Conservation (phyloP, 1,139 yeast genomes). For the Geotrichum klebahnii region DNA sequence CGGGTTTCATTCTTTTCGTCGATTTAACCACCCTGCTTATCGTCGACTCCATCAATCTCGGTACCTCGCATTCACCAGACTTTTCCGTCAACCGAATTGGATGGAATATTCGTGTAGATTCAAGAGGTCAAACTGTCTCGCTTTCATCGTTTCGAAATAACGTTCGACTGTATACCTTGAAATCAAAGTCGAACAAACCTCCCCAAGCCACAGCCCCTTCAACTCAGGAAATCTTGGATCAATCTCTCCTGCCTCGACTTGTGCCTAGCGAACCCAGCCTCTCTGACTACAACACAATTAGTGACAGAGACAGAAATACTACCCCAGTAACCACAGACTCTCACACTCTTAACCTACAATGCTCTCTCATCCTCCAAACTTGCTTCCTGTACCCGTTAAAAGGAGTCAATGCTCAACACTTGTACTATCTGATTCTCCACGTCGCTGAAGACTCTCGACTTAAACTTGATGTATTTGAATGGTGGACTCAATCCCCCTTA, state of each 20-base stretch:
- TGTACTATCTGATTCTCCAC: slow-evolving; percentile 3
- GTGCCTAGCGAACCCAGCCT: neutral
- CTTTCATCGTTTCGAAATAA: slow-evolving; percentile 9
- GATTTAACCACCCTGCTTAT: neutral
- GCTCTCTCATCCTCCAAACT: slow-evolving; percentile 3
- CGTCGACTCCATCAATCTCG: neutral
- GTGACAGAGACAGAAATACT: neutral
- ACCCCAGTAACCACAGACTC: neutral
- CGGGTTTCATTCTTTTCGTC: neutral
- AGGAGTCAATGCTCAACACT: slow-evolving; percentile 11
- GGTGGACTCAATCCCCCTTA: slow-evolving; percentile 11
- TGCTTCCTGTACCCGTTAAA: slow-evolving; percentile 15
- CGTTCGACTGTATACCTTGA: slow-evolving; percentile 3
- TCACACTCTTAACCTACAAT: neutral
- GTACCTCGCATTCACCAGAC: neutral
- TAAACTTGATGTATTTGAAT: slow-evolving; percentile 5
- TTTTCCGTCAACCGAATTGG: slow-evolving; percentile 8
- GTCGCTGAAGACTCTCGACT: slow-evolving; percentile 4
- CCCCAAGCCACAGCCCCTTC: neutral
- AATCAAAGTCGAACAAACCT: neutral
- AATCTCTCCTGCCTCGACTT: neutral
- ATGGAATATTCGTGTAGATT: slow-evolving; percentile 7
- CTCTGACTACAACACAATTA: neutral
- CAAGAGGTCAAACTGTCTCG: slow-evolving; percentile 9
- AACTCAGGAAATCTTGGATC: neutral